Base-by-base conservation (phyloP, 257 asterid genomes). In the Voacanga thouarsii region DNA sequence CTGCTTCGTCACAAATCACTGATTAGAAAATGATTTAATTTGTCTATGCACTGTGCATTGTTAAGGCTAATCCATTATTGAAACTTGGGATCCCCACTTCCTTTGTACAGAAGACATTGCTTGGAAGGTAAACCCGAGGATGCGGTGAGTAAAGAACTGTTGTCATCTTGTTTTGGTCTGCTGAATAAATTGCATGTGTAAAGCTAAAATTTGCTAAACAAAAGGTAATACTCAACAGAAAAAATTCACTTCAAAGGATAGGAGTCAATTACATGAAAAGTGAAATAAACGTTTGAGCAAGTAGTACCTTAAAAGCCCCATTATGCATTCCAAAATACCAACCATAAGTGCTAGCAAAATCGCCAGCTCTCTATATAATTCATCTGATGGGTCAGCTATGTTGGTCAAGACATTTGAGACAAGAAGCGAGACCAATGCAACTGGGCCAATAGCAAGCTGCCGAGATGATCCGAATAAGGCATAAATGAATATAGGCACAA, bases 391-490 rank as follows among this genome's bases (percentile, higher is more conserved):
- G 83, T 89, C 94, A 63, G 89, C 97, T 77, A 93, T 92, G 85
- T 84, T 82, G 77, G 97, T 86, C 91, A 96, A 82, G 66, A 93
- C 94, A 84, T 96, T 96, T 65, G 99, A 96, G 68, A 92, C 98
- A 78, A 96, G 90, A 83, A 96, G 96, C 75, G 99, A 96, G 11
- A 96, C 92, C 88, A 96, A 81, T 71, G 99, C 99, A 77, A 96
- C 99, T 12, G 99, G 99, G 65, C 99, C 99, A 47, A 96, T 96
- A 33, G 99, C 99, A 82, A 96, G 97, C 92, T 96, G 99, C 74
- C 99, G 97, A 76, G 99, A 96, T 50, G 99, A 96, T 61, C 99
- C 99, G 73, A 96, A 93, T 85, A 96, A 76, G 77, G 97, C 90
- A 78, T 96, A 96, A 75, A 92, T 88, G 82, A 96, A 96, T 86